Conservation (phyloP, 2,329 filamentous ascomycete species). For the Colletotrichum destructivum region DNA sequence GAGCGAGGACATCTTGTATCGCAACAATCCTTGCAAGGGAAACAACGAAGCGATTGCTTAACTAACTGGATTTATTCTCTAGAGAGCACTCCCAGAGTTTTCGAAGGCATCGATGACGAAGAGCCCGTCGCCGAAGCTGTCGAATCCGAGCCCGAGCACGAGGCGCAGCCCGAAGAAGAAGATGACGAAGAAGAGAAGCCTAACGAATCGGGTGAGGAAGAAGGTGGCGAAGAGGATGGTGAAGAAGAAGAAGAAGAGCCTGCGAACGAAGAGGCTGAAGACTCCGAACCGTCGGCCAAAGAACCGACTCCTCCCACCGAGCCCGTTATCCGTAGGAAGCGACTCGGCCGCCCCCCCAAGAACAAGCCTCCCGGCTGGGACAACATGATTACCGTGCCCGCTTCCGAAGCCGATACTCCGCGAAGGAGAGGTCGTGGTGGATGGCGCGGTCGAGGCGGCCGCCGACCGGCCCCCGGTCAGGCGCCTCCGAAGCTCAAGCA, state of each 20-base stretch:
- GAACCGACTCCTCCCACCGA: slow-evolving; percentile 69
- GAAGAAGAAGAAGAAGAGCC: slow-evolving; percentile 60
- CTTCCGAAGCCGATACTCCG: slow-evolving; percentile 71
- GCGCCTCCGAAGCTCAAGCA: slow-evolving; percentile 85
- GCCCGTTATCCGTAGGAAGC: slow-evolving; percentile 79
- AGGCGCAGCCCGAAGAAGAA: slow-evolving; percentile 47
- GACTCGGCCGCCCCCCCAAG: slow-evolving; percentile 89
- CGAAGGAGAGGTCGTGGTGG: slow-evolving; percentile 78
- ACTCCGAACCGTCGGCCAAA: slow-evolving; percentile 60
- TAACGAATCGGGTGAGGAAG: slow-evolving; percentile 58
- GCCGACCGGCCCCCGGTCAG: slow-evolving; percentile 77
- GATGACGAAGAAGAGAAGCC: slow-evolving; percentile 60
- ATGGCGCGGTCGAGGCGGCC: slow-evolving; percentile 78
- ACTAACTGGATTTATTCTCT: slow-evolving; percentile 19
- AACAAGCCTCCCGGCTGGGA: slow-evolving; percentile 87
- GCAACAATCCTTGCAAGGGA: too few relatives aligned
- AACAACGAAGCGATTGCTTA: neutral
- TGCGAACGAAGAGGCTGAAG: slow-evolving; percentile 59
- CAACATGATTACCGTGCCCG: slow-evolving; percentile 69
- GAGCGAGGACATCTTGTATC: neutral
- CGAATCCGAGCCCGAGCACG: slow-evolving; percentile 45
- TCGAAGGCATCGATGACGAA: slow-evolving; percentile 57
- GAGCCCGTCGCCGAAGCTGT: slow-evolving; percentile 55
- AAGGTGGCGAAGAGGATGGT: slow-evolving; percentile 65
- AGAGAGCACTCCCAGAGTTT: slow-evolving; percentile 61